These are phyloP conservation scores for Mycocalia duriaeana DNA, from an alignment of 1,284 basidiomycete species.

Conservation along the genomic window DNA sequence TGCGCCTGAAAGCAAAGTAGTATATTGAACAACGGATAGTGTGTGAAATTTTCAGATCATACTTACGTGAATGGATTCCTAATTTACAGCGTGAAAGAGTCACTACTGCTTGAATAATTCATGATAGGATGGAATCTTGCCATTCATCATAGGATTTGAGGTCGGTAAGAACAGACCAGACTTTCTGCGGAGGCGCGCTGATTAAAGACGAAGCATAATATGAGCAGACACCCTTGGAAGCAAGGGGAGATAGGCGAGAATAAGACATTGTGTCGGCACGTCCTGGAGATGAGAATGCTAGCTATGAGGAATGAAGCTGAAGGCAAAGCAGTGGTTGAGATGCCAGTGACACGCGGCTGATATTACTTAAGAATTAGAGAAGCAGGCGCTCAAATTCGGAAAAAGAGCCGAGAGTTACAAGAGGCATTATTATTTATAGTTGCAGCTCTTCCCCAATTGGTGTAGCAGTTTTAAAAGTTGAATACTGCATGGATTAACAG, in stretches of 20 bases:
- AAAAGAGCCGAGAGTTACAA: too few relatives aligned
- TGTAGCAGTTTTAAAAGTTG: too few relatives aligned
- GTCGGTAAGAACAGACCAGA: constrained; percentile 44
- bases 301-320: too few relatives aligned
- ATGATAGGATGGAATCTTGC: constrained; percentile 23
- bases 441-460: too few relatives aligned
- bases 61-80: constrained; percentile 69
- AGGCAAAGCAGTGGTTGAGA: too few relatives aligned
- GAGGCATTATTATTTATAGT: too few relatives aligned
- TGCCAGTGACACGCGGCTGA: too few relatives aligned
- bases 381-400: too few relatives aligned
- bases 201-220: constrained; percentile 36
- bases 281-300: too few relatives aligned
- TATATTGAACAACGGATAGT: background rate
- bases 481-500: too few relatives aligned
- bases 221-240: constrained; percentile 30
- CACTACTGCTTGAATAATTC: background rate
- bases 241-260: constrained; percentile 18
- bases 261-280: constrained; percentile 12
- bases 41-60: background rate
- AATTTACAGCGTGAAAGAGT: constrained; percentile 1
- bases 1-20: constrained; percentile 36
- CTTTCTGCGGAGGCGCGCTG: constrained; percentile 41
- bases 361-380: too few relatives aligned
- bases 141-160: constrained; percentile 49